Conservation (phyloP, 495 filamentous ascomycete genomes). For the Tetracladium marchalianum region DNA sequence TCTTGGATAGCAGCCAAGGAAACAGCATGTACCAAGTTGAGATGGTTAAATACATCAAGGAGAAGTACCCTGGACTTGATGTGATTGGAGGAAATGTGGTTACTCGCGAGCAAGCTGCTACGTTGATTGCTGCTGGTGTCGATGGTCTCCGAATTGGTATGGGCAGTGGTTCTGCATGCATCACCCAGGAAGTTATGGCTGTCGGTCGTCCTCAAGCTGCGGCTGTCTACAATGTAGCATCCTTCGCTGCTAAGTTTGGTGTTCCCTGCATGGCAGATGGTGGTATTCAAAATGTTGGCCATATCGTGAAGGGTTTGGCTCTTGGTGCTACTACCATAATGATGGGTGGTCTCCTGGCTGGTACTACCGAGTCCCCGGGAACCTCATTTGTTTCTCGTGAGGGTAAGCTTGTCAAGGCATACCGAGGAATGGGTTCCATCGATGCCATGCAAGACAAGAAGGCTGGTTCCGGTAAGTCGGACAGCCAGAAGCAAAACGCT, state of each 20-base stretch:
- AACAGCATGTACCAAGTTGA: constrained; percentile 95
- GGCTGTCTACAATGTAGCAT: constrained; percentile 77
- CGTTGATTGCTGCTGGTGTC: constrained; percentile 84
- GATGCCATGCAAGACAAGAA: constrained; percentile 99
- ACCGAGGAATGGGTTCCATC: constrained; percentile 97
- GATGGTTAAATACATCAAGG: constrained; percentile 94
- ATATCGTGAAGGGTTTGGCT: constrained; percentile 96
- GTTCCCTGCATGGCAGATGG: constrained; percentile 98
- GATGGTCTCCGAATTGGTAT: constrained; percentile 98
- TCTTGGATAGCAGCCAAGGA: constrained; percentile 92
- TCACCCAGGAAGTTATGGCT: constrained; percentile 99
- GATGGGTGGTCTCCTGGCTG: constrained; percentile 97
- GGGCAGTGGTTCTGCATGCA: constrained; percentile 96
- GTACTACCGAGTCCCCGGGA: constrained; percentile 94
- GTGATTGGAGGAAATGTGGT: constrained; percentile 98
- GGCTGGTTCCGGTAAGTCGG: constrained; percentile 62
- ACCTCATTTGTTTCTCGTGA: constrained; percentile 93
- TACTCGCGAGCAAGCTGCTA: constrained; percentile 86
- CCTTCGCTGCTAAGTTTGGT: constrained; percentile 85
- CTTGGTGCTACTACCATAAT: constrained; percentile 93
- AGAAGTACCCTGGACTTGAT: constrained; percentile 72
- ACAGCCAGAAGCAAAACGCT: constrained; percentile 82
- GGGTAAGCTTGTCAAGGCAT: constrained; percentile 96
- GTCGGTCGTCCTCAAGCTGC: constrained; percentile 92
- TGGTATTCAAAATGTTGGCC: constrained; percentile 95